Evolutionary conservation across 2,329 filamentous ascomycete species (phyloP).

Genomic region (Cordyceps militaris): DNA sequence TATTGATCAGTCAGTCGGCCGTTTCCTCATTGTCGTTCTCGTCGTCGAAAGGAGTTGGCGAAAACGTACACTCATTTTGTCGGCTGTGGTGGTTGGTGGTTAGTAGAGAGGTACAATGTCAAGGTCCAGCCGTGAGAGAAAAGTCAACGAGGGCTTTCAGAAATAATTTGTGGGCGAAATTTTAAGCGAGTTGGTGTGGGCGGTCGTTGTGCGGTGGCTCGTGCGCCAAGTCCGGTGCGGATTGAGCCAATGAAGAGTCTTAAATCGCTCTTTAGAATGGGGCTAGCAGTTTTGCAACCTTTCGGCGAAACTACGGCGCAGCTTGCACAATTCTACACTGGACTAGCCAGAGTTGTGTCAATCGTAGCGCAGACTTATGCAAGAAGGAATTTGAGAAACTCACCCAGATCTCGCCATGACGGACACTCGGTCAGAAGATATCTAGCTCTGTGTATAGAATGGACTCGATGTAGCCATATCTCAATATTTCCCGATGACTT

Average conservation of each 20-base stretch:
- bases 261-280: background rate
- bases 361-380: too few relatives aligned
- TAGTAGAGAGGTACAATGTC: constrained; percentile 21
- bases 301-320: background rate
- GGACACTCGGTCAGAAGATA: too few relatives aligned
- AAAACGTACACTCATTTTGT: constrained; percentile 37
- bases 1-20: constrained; percentile 17
- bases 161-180: constrained; percentile 32
- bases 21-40: background rate
- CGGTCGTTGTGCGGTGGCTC: constrained; percentile 4
- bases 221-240: background rate
- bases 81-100: constrained; percentile 31
- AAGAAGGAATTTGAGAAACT: background rate
- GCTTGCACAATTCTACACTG: background rate
- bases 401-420: too few relatives aligned
- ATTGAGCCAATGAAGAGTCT: background rate
- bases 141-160: constrained; percentile 16
- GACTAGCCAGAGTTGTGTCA: too few relatives aligned
- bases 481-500: too few relatives aligned
- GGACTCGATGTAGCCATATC: too few relatives aligned
- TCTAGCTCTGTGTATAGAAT: too few relatives aligned
- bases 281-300: background rate
- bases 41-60: background rate
- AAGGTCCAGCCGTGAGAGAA: constrained; percentile 12
- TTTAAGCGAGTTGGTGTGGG: constrained; percentile 26